phyloP scores from a whole-genome alignment of 768 basidiomycete genomes.

The Chalciporus chontae region DNA sequence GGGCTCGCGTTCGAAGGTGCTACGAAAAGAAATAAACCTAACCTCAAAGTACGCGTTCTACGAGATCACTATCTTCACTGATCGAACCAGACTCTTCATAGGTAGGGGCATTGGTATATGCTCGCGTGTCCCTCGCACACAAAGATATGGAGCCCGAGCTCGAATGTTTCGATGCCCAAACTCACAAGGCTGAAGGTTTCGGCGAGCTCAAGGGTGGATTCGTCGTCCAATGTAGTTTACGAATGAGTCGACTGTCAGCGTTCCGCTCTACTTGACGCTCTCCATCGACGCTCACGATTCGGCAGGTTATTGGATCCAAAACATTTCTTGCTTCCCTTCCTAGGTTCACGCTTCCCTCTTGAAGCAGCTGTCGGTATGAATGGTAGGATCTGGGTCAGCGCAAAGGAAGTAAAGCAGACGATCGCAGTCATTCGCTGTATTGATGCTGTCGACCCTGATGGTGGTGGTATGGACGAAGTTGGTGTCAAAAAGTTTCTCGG shows the following conservation, averaged over 20 bases:
- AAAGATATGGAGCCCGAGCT: conserved; percentile 98
- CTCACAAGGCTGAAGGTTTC: conserved; percentile 87
- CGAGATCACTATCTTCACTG: not conserved
- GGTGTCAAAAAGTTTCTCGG: conserved; percentile 52
- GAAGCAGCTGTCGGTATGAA: conserved; percentile 90
- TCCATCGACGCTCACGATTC: conserved; percentile 2
- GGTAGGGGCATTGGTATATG: conserved; percentile 91
- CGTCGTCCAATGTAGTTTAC: conserved; percentile 74
- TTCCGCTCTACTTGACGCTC: conserved; percentile 3
- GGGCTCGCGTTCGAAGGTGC: conserved; percentile 95
- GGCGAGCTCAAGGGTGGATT: conserved; percentile 93
- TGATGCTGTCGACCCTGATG: conserved; percentile 75
- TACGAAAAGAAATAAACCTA: conserved; percentile 90
- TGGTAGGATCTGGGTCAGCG: conserved; percentile 85
- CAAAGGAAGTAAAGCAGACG: conserved; percentile 68
- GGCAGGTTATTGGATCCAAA: conserved; percentile 73
- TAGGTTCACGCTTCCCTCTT: conserved; percentile 80
- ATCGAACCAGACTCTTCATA: conserved; percentile 30
- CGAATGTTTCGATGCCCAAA: conserved; percentile 93
- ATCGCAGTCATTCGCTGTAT: conserved; percentile 79
- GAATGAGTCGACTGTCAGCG: conserved; percentile 80
- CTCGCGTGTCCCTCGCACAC: conserved; percentile 88
- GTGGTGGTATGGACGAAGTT: conserved; percentile 55
- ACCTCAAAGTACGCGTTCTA: conserved; percentile 65
- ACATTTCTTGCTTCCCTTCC: conserved; percentile 76